A percentile compares a stretch with the other conserved stretches of the same genome.
Evolutionary conservation across 78 protist species (phyloP).

Genomic region (Guillardia theta): DNA sequence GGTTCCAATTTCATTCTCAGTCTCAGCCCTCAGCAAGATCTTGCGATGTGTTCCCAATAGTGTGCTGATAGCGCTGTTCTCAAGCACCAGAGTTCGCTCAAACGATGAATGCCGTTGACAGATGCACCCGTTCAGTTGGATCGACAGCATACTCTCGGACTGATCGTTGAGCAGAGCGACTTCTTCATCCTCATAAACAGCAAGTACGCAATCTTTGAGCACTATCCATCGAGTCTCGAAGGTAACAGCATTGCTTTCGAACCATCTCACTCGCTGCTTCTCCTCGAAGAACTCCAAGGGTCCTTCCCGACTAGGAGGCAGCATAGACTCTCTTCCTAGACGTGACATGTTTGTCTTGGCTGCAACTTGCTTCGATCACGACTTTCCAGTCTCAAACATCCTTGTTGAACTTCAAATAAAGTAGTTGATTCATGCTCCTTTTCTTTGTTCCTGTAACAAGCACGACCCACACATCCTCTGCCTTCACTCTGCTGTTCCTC

Average conservation of each 20-base stretch:
- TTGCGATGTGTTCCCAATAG: background rate
- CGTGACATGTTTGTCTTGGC: background rate
- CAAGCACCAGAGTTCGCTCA: background rate
- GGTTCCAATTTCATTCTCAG: background rate
- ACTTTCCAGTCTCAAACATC: background rate
- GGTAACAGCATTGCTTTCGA: background rate
- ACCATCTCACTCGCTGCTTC: background rate
- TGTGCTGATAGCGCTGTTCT: background rate
- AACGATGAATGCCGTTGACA: background rate
- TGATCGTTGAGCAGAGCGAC: background rate
- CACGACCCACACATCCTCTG: no score
- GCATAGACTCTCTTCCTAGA: background rate
- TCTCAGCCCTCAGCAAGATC: background rate
- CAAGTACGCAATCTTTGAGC: background rate
- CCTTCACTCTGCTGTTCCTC: no score
- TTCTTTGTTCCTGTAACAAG: no score
- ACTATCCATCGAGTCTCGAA: background rate
- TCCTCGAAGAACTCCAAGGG: background rate
- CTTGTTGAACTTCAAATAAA: no score
- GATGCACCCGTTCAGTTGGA: background rate
- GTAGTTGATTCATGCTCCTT: no score
- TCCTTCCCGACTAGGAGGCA: background rate
- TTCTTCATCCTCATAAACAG: background rate
- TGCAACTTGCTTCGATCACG: background rate
- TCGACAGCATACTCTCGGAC: background rate